Evolutionary conservation across 441 rosid species (phyloP).

Genomic region (Pelargonium cotyledonis): DNA sequence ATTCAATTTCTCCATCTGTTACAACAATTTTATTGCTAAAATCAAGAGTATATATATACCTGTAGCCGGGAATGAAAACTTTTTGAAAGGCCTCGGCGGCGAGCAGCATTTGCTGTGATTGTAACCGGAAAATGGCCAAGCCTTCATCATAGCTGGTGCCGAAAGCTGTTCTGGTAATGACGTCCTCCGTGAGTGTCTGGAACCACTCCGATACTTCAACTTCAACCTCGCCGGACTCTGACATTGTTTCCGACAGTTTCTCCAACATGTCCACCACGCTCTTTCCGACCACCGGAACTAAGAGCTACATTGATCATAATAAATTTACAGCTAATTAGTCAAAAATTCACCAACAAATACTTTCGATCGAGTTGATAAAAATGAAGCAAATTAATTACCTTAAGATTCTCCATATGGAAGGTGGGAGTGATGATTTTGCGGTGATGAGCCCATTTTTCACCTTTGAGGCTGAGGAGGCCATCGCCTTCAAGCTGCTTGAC

Average conservation of each 20-base stretch:
- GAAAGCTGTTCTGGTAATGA: conserved; percentile 68
- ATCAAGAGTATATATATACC: conserved; percentile 32
- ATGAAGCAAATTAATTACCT: conserved; percentile 30
- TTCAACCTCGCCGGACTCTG: conserved; percentile 44
- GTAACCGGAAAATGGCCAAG: conserved; percentile 61
- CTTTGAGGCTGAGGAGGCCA: conserved; percentile 84
- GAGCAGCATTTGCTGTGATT: conserved; percentile 69
- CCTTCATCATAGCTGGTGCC: conserved; percentile 87
- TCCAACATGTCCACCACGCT: conserved; percentile 71
- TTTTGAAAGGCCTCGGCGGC: conserved; percentile 78
- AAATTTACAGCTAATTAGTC: not conserved
- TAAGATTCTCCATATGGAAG: conserved; percentile 94
- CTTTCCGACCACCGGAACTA: conserved; percentile 71
- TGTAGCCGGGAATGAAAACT: conserved; percentile 80
- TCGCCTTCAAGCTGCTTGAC: conserved; percentile 92
- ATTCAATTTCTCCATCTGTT: too few species aligned
- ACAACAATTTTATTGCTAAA: too few species aligned
- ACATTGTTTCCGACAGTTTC: conserved; percentile 47
- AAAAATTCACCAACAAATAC: not conserved
- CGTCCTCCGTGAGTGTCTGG: conserved; percentile 74
- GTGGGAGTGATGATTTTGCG: conserved; percentile 75
- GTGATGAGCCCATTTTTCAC: conserved; percentile 92
- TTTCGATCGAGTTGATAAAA: not conserved
- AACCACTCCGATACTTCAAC: conserved; percentile 82
- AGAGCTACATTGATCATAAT: conserved; percentile 30